Evolutionary conservation across 257 asterid species (phyloP), one percentile per base, ranked within the genome.

Genomic region (Petunia axillaris): DNA sequence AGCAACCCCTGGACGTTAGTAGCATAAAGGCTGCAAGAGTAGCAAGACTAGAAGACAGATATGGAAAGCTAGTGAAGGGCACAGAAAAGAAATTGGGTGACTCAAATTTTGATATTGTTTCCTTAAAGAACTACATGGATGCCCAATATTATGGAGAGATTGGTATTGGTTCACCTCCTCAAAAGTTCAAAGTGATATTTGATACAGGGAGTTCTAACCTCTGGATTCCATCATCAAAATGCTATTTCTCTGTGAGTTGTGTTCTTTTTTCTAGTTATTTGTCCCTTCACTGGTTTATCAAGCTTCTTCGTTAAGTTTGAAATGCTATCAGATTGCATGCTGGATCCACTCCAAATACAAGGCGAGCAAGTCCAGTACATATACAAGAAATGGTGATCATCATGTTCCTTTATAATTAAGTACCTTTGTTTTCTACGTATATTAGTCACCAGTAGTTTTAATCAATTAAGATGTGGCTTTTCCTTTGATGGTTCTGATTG

Each of bases 191-290:
- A 6, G 97, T 96, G 84, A 82, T 96, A 79, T 96, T 94, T 79
- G 99, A 96, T 77, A 96, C 98, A 2, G 99, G 99, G 80, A 96
- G 99, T 79, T 93, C 99, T 70, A 91, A 96, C 83, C 92, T 96
- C 11, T 96, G 99, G 99, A 97, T 96, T 79, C 99, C 99, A 9
- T 96, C 99, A 7, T 76, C 98, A 1, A 92, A 88, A 85, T 96
- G 99, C 76, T 96, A 89, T 76, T 91, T 94, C 85, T 96, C 98
- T 8, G 99, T 96, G 87, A 90, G 99, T 90, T 79, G 57, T 75
- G 54, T 82, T 75, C 38, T 39, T 25, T 63, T 6, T 66, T 39
- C 36, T 67, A 44, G 48, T 80, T 65, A 5, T 43, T 68, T 55
- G 55, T 73, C 39, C 37, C 48, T 55, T 70, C 79, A 8, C 79